Percentiles rank a stretch among this genome's conserved stretches.
phyloP scores from a whole-genome alignment of 768 basidiomycete genomes.

The Leccinellum rugosiceps region DNA sequence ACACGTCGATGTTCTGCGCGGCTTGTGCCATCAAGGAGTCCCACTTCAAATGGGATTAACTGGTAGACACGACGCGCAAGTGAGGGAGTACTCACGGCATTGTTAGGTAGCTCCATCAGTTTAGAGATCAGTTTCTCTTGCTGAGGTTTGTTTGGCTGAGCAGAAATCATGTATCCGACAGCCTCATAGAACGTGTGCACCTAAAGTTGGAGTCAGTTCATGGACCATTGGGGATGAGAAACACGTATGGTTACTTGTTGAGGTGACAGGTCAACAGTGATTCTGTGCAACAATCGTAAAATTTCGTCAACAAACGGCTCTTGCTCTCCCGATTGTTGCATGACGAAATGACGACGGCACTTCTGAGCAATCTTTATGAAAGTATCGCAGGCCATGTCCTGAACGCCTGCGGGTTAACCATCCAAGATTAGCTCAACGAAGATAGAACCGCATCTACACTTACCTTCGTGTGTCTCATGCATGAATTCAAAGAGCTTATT shows the following conservation, averaged over 20 bases:
- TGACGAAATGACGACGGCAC: slow-evolving; percentile 95
- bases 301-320: slow-evolving; percentile 99
- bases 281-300: slow-evolving; percentile 83
- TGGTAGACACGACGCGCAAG: neutral
- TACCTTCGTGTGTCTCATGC: slow-evolving; percentile 99
- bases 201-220: slow-evolving; percentile 21
- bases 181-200: slow-evolving; percentile 99
- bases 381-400: slow-evolving; percentile 99
- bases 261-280: slow-evolving; percentile 91
- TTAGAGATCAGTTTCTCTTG: slow-evolving; percentile 95
- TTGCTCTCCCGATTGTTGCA: slow-evolving; percentile 95
- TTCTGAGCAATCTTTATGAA: slow-evolving; percentile 99
- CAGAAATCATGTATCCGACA: slow-evolving; percentile 98
- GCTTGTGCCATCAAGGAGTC: slow-evolving; percentile 97
- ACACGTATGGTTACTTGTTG: slow-evolving; percentile 52
- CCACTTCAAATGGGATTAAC: slow-evolving; percentile 59
- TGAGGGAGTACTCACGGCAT: slow-evolving; percentile 62
- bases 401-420: slow-evolving; percentile 63
- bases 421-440: slow-evolving; percentile 4
- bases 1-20: slow-evolving; percentile 85
- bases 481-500: slow-evolving; percentile 99
- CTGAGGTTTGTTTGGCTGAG: slow-evolving; percentile 95
- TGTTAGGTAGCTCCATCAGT: slow-evolving; percentile 96
- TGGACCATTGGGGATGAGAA: neutral
- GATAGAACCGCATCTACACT: neutral